A percentile compares a stretch with the other conserved stretches of the same genome.
These are phyloP conservation scores for Gonium pectorale DNA, from an alignment of 139 green algal species.

Conservation along the genomic window DNA sequence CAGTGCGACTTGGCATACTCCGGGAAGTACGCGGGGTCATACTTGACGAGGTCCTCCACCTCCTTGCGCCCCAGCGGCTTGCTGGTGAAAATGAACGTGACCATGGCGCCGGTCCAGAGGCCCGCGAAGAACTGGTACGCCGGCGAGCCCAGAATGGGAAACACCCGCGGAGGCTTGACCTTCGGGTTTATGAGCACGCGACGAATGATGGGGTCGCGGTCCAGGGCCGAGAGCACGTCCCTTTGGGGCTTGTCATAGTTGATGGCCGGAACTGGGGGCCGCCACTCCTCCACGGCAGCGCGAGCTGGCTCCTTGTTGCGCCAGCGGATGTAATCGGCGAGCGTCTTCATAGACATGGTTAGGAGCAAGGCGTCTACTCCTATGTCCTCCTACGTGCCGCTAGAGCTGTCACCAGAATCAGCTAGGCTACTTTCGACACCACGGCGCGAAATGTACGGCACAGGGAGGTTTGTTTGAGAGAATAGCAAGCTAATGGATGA, in stretches of 20 bases:
- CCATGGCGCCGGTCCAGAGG: conserved; percentile 57
- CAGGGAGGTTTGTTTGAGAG: no score
- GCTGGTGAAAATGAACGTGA: conserved; percentile 61
- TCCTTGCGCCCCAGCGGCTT: conserved; percentile 61
- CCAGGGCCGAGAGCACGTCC: conserved; percentile 47
- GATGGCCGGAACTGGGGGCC: conserved; percentile 47
- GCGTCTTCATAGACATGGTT: conserved; percentile 56
- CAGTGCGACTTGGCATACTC: conserved; percentile 52
- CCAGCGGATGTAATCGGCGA: conserved; percentile 58
- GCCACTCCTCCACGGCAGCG: conserved; percentile 42
- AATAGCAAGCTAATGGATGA: no score
- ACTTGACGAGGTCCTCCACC: conserved; percentile 60
- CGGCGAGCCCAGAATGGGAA: conserved; percentile 52
- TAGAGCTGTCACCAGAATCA: no score
- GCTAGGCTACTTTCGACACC: no score
- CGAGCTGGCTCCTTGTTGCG: conserved; percentile 36
- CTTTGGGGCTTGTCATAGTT: conserved; percentile 63
- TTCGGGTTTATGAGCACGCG: conserved; percentile 57
- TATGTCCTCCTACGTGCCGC: neutral
- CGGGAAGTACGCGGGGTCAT: conserved; percentile 59
- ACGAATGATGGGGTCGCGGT: conserved; percentile 61
- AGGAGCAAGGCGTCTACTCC: no score
- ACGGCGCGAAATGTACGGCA: no score
- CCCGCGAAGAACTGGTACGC: conserved; percentile 63
- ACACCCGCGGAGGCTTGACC: conserved; percentile 27